These are phyloP conservation scores for Chytriomyces sp. DNA, from an alignment of 192 early-diverging fungal genomes.

Conservation along the genomic window DNA sequence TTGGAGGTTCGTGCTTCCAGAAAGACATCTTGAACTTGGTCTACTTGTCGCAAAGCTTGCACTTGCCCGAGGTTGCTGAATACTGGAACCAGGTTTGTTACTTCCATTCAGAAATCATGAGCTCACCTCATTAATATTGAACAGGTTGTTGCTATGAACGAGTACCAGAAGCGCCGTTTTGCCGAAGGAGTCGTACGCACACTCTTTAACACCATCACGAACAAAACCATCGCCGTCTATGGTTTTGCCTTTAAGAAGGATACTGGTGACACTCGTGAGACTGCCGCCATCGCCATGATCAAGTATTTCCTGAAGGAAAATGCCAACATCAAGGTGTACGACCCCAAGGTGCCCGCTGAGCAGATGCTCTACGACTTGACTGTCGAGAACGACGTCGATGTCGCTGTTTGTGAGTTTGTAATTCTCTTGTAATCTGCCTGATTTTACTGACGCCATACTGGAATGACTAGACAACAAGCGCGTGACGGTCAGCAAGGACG, in stretches of 20 bases:
- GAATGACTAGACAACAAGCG: constrained; percentile 53
- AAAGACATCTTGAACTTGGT: constrained; percentile 93
- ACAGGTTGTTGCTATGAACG: constrained; percentile 81
- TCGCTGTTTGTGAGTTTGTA: constrained; percentile 38
- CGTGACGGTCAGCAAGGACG: constrained; percentile 62
- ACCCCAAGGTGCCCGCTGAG: constrained; percentile 80
- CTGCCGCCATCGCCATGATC: constrained; percentile 84
- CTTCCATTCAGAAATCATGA: background rate
- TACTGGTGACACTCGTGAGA: constrained; percentile 91
- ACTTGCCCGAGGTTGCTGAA: constrained; percentile 85
- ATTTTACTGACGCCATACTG: background rate
- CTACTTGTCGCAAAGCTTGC: constrained; percentile 80
- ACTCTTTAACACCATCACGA: constrained; percentile 78
- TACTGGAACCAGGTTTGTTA: constrained; percentile 82
- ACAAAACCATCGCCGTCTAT: constrained; percentile 77
- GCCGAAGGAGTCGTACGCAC: constrained; percentile 67
- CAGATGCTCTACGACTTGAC: constrained; percentile 73
- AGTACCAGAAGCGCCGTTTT: constrained; percentile 89
- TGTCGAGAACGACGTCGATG: constrained; percentile 34
- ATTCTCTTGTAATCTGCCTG: constrained; percentile 32
- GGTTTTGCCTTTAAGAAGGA: constrained; percentile 97
- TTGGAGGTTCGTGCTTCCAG: constrained; percentile 94
- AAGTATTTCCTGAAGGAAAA: constrained; percentile 78
- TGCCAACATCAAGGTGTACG: constrained; percentile 78
- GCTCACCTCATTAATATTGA: background rate